Evolutionary conservation across 2,329 filamentous ascomycete genomes (phyloP), one percentile per base, ranked within the genome.

Genomic region (Colletotrichum australisinense): DNA sequence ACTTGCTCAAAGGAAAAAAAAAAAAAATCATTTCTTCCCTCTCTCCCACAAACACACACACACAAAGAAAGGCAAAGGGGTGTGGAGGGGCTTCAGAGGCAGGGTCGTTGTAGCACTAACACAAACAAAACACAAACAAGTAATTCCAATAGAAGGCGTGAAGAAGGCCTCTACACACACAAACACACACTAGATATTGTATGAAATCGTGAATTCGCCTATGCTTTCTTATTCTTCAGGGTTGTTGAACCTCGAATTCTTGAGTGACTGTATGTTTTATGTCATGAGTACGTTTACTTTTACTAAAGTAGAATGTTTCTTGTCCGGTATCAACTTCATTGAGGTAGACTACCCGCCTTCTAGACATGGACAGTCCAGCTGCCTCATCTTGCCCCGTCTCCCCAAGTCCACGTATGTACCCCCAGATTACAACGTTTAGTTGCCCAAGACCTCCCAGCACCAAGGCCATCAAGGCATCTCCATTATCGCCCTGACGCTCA

Each of bases 401-500:
- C 42, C 19, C 16, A n/a, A 8, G 42, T 19, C 16, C 42, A 49
- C 7, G 42, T 2, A 49, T 4, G 42, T 49, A 49, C 16, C 19
- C 19, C 42, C 11, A 49, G 8, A 49, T 49, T n/a, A 49, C 42
- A n/a, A n/a, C 19, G 3, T 5, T 4, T 1, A 38, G 35, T 1
- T 38, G 11, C 35, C 35, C 12, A 38, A 38, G 16, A 14, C 14
- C 35, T 38, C 35, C 35, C 35, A n/a, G n/a, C n/a, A 14, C 22
- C 52, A 8, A 49, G 46, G 11, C 49, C 56, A 30, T 72, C 64
- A 35, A 22, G 28, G 26, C 74, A 83, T 70, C 28, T 79, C 81
- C 62, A 82, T 9, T 24, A 85, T 78, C 4, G 84, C 79, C 77
- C 85, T 82, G 77, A 83, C 85, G 4, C 83, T 84, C 76, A 87